These are phyloP conservation scores for Aspergillus kassunensis DNA, from an alignment of 495 filamentous ascomycete species.

Conservation along the genomic window DNA sequence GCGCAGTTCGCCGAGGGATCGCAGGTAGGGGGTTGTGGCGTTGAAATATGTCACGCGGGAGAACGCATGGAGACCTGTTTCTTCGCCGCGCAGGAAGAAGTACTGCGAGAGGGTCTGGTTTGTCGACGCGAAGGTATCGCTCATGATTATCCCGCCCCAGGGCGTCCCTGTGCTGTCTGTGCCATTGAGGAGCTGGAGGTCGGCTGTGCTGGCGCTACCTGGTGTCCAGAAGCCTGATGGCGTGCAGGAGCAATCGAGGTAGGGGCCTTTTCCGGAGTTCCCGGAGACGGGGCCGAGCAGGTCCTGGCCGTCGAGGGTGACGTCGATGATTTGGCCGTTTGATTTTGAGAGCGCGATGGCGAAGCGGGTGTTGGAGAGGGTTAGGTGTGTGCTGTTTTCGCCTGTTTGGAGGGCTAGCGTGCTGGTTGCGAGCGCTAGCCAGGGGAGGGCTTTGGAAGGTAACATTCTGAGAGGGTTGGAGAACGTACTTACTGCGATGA, in stretches of 20 bases:
- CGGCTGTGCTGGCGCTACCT: conserved; percentile 31
- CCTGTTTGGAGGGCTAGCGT: conserved; percentile 18
- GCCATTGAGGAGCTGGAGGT: conserved; percentile 36
- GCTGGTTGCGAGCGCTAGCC: background rate
- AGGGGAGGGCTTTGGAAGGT: too few species aligned
- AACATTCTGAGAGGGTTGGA: too few species aligned
- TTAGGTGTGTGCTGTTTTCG: conserved; percentile 23
- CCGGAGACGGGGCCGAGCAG: conserved; percentile 44
- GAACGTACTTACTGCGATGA: too few species aligned
- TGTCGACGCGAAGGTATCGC: conserved; percentile 45
- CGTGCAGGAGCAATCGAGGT: conserved; percentile 56
- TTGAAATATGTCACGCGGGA: conserved; percentile 51
- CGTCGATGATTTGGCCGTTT: conserved; percentile 38
- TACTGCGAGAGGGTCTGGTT: conserved; percentile 52
- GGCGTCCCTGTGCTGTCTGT: conserved; percentile 40
- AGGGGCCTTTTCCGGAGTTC: conserved; percentile 46
- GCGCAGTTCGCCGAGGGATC: conserved; percentile 51
- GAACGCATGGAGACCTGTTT: conserved; percentile 54
- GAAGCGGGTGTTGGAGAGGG: conserved; percentile 46
- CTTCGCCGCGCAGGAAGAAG: conserved; percentile 53
- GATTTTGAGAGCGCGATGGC: conserved; percentile 39
- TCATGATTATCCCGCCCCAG: conserved; percentile 49
- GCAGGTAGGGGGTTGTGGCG: conserved; percentile 43
- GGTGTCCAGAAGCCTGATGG: conserved; percentile 51
- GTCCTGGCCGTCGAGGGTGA: conserved; percentile 46